Evolutionary conservation across 805 yeast species (phyloP), one percentile per base, ranked within the genome.

Genomic region (Pichia gijzeniarum): DNA sequence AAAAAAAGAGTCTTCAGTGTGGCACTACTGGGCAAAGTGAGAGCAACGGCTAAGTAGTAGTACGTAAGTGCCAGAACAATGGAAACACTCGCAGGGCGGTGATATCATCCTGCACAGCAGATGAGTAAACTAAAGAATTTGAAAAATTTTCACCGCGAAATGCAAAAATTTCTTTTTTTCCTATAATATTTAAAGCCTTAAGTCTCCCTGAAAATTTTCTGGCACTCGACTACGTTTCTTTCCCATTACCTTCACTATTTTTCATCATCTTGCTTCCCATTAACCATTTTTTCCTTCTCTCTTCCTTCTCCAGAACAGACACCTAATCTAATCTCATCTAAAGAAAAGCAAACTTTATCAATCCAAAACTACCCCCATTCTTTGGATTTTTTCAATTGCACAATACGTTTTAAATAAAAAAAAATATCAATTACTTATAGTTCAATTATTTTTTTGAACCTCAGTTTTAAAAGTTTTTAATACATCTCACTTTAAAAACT

Each of bases 261-360:
- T 43, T 30, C 14, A 18, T 14, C 21, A n/a, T 45, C 33, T 48
- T 43, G 42, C 35, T 18, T 3, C 14, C 5, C 19, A 3, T 34
- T 18, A 7, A 34, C 35, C 47, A 25, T 48, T 35, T 40, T 38
- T 38, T 44, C 45, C 45, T 48, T 32, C 39, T 37, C 35, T 41
- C 46, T 43, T 48, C 52, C 45, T 53, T 52, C 57, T 56, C 53
- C 48, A 47, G 51, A 42, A 48, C 48, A 48, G 49, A 45, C 51
- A 20, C 20, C 47, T 47, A 43, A 41, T 45, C 51, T 37, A 38
- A 39, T 41, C 48, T 45, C 45, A 41, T 27, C 20, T 27, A 41
- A 48, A 40, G 33, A 38, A 39, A 35, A 31, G 18, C 12, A 33
- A 18, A 35, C n/a, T 14, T 16, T 37, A 16, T 13, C 9, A 13